Evolutionary conservation across 2,329 filamentous ascomycete species (phyloP).

Genomic region (Helminthosporium solani): DNA sequence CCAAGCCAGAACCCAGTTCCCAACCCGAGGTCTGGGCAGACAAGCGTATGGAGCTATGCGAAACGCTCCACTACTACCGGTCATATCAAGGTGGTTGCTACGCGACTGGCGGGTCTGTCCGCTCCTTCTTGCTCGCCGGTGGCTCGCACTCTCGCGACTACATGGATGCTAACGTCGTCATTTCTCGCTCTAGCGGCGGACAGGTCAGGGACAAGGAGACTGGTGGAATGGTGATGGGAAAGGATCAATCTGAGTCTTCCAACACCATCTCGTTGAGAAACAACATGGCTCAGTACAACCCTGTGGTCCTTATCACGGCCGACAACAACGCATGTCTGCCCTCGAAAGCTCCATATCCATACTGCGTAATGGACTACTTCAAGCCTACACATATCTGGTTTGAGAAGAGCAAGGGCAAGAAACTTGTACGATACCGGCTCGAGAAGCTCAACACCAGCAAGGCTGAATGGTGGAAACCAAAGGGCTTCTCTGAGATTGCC

Average conservation of each 20-base stretch:
- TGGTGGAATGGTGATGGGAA: slow-evolving; percentile 49
- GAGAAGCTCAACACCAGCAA: slow-evolving; percentile 59
- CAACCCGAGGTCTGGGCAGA: slow-evolving; percentile 59
- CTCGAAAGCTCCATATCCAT: slow-evolving; percentile 57
- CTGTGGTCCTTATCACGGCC: slow-evolving; percentile 56
- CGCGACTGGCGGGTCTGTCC: slow-evolving; percentile 49
- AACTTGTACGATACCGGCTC: slow-evolving; percentile 62
- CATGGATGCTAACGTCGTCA: slow-evolving; percentile 62
- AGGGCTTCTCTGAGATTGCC: slow-evolving; percentile 28
- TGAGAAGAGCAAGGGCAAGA: slow-evolving; percentile 53
- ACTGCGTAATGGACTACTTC: slow-evolving; percentile 68
- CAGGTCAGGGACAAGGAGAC: slow-evolving; percentile 48
- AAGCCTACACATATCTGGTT: slow-evolving; percentile 68
- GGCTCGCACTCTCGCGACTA: slow-evolving; percentile 57
- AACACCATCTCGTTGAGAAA: slow-evolving; percentile 48
- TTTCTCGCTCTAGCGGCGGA: slow-evolving; percentile 62
- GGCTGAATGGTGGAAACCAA: slow-evolving; percentile 61
- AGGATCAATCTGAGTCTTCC: slow-evolving; percentile 48
- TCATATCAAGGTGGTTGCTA: slow-evolving; percentile 63
- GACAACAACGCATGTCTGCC: slow-evolving; percentile 52
- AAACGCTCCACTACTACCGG: slow-evolving; percentile 63
- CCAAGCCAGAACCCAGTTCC: slow-evolving; percentile 32
- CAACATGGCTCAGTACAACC: slow-evolving; percentile 49
- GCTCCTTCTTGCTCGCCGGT: slow-evolving; percentile 61
- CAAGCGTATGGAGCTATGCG: slow-evolving; percentile 61